Evolutionary conservation across 352 stramenopile species (phyloP).

Genomic region (Globisporangium sylvaticum): DNA sequence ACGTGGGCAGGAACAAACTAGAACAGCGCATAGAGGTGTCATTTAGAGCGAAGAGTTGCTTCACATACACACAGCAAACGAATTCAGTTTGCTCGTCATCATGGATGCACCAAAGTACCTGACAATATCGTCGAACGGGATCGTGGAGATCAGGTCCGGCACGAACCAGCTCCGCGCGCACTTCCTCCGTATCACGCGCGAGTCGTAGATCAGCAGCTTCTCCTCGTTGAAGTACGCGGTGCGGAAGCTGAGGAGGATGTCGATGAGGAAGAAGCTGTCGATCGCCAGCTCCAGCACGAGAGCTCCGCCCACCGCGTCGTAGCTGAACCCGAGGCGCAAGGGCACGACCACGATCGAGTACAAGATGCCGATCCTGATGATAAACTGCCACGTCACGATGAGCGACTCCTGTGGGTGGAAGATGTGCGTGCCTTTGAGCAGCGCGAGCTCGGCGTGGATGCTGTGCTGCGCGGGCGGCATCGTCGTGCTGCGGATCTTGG

Average conservation of each 20-base stretch:
- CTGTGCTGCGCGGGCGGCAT: slow-evolving; percentile 37
- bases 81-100: not conserved
- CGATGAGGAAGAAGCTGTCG: slow-evolving; percentile 81
- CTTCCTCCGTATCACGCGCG: slow-evolving; percentile 48
- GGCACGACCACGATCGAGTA: slow-evolving; percentile 89
- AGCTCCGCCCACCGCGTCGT: slow-evolving; percentile 47
- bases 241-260: slow-evolving; percentile 87
- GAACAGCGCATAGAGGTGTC: not conserved
- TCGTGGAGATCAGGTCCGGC: slow-evolving; percentile 68
- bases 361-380: slow-evolving; percentile 71
- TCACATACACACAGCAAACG: not conserved
- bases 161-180: slow-evolving; percentile 74
- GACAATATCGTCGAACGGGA: slow-evolving; percentile 72
- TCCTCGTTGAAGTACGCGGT: slow-evolving; percentile 82
- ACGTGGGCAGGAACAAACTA: slow-evolving; percentile 23
- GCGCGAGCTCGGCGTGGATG: slow-evolving; percentile 42
- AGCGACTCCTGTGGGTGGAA: slow-evolving; percentile 70
- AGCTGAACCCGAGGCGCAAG: slow-evolving; percentile 83
- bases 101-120: too few species aligned
- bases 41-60: not conserved
- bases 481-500: slow-evolving; percentile 49
- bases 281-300: slow-evolving; percentile 68
- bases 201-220: slow-evolving; percentile 58
- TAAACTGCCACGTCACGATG: slow-evolving; percentile 73
- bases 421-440: slow-evolving; percentile 69